Evolutionary conservation across 352 stramenopile genomes (phyloP), one percentile per base, ranked within the genome.

Genomic region (Globisporangium heterothallicum): DNA sequence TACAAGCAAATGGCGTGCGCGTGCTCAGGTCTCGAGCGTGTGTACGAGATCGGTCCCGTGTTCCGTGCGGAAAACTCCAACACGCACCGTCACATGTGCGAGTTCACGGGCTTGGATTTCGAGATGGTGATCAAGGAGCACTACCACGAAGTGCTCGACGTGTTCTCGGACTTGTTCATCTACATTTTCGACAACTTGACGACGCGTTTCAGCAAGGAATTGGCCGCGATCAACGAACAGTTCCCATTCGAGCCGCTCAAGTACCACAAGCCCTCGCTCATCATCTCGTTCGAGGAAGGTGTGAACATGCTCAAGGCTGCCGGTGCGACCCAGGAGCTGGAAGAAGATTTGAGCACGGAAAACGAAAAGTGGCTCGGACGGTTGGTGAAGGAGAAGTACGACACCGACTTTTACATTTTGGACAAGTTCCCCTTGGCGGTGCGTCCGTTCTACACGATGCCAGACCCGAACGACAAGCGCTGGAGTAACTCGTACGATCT

Each of bases 371-470:
- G 88, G 61, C 90, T 99, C 35, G 95, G 96, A 49, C 71, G 81
- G 42, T 79, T 97, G 38, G 93, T 99, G 14, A 95, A 96, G 66
- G 90, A 97, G 49, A 99, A 99, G 82, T 99, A 98, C 68, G 88
- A 92, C 49, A 99, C 96, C 56, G 97, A 99, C 76, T 99, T 99
- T 68, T 99, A 98, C 84, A 99, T 99, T 53, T 91, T 99, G 71
- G 97, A 99, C 89, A 99, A 99, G 83, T 99, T 99, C 81, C 97
- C 97, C 27, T 67, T 99, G n/a, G 65, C 82, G 22, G 95, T 99
- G 59, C 88, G 97, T 70, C 97, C 97, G 52, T 99, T 99, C 75
- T 99, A 99, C 85, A 99, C 97, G 45, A 99, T 99, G 97, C 97
- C 97, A 10, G 91, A 98, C 77, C 94, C 96, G 44, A 88, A 90